A percentile compares a stretch with the other conserved stretches of the same genome.
Evolutionary conservation across 257 asterid genomes (phyloP).

Genomic region (Ehretia macrophylla): DNA sequence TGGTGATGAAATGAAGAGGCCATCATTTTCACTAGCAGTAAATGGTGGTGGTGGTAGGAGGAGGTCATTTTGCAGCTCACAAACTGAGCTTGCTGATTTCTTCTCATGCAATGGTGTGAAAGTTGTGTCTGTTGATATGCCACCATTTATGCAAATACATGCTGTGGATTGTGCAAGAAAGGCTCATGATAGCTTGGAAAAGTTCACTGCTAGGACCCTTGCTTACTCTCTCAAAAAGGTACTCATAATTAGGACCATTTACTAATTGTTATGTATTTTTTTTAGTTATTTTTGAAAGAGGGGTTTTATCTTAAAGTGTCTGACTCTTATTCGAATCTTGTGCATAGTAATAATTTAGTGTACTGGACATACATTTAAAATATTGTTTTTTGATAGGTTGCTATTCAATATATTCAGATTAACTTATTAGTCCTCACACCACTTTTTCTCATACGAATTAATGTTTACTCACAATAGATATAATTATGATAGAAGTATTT

Average conservation of each 20-base stretch:
- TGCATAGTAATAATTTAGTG: too few relatives aligned
- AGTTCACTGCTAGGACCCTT: slow-evolving; percentile 88
- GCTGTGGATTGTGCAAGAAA: slow-evolving; percentile 91
- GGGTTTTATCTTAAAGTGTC: too few relatives aligned
- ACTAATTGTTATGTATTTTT: too few relatives aligned
- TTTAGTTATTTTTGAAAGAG: too few relatives aligned
- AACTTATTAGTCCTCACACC: too few relatives aligned
- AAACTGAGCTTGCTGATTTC: slow-evolving; percentile 67
- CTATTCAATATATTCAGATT: too few relatives aligned
- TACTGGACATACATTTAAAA: too few relatives aligned
- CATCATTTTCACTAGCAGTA: slow-evolving; percentile 31
- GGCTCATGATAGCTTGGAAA: slow-evolving; percentile 85
- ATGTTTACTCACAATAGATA: too few relatives aligned
- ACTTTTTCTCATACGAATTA: too few relatives aligned
- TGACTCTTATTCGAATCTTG: too few relatives aligned
- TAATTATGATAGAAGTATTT: too few relatives aligned
- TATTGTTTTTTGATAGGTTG: too few relatives aligned
- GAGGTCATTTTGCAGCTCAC: slow-evolving; percentile 64
- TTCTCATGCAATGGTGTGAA: slow-evolving; percentile 64
- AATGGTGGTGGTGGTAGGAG: slow-evolving; percentile 44
- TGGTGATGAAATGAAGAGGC: slow-evolving; percentile 28
- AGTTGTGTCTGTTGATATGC: slow-evolving; percentile 96
- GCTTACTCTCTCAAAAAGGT: slow-evolving; percentile 90
- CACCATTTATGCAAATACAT: slow-evolving; percentile 92
- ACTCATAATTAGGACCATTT: not conserved